These are phyloP conservation scores for Eucommia ulmoides DNA, from an alignment of 257 asterid genomes.

Conservation along the genomic window DNA sequence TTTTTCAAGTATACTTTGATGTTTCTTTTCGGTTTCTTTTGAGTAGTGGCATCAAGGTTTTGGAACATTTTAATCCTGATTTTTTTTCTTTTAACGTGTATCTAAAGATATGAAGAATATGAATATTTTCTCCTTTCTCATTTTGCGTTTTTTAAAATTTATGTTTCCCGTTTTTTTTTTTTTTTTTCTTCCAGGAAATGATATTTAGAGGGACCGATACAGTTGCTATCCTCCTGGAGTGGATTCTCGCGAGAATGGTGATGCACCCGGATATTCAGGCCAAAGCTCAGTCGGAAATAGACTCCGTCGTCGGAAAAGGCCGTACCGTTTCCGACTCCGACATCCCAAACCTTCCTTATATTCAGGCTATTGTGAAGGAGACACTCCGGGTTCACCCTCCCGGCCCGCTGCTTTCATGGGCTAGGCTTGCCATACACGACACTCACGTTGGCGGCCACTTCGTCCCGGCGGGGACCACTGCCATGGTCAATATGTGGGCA, in stretches of 20 bases:
- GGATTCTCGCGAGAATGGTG: slow-evolving; percentile 72
- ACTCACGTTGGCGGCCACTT: slow-evolving; percentile 32
- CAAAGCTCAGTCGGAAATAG: slow-evolving; percentile 52
- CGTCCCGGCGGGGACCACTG: slow-evolving; percentile 36
- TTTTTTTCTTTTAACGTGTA: too few species aligned
- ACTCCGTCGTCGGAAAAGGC: slow-evolving; percentile 27
- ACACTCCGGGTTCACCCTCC: slow-evolving; percentile 45
- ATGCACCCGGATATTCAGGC: slow-evolving; percentile 51
- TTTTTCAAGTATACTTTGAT: too few species aligned
- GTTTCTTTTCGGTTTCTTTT: too few species aligned
- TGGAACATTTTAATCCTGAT: too few species aligned
- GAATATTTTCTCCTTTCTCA: too few species aligned
- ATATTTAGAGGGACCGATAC: slow-evolving; percentile 87
- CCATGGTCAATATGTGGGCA: slow-evolving; percentile 64
- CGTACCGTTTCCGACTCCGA: slow-evolving; percentile 18
- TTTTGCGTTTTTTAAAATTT: too few species aligned
- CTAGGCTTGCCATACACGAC: slow-evolving; percentile 43
- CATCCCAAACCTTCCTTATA: slow-evolving; percentile 36
- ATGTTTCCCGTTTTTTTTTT: neutral
- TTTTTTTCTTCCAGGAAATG: slow-evolving; percentile 44
- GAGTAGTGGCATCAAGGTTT: too few species aligned
- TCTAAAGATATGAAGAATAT: too few species aligned
- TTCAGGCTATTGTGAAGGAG: slow-evolving; percentile 49
- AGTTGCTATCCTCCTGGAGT: slow-evolving; percentile 55
- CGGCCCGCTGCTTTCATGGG: slow-evolving; percentile 51